Evolutionary conservation across 116 monocot species (phyloP).

Genomic region (Cymodocea nodosa): DNA sequence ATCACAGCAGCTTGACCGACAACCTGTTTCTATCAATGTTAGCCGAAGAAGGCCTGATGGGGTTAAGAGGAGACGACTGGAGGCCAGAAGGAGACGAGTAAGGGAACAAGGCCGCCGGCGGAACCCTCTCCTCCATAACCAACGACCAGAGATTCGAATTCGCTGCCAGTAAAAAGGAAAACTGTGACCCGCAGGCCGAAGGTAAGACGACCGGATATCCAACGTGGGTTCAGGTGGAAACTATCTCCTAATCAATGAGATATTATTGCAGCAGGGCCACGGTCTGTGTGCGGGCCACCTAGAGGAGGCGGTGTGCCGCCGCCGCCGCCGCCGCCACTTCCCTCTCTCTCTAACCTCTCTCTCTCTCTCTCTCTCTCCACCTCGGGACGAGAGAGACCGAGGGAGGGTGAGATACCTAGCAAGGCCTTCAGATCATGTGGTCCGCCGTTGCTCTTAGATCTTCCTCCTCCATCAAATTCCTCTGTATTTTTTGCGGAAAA

Average conservation of each 20-base stretch:
- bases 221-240: neutral
- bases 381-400: neutral
- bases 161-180: neutral
- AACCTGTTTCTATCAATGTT: conserved; percentile 2
- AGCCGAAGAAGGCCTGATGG: neutral
- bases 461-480: no score
- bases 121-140: conserved; percentile 1
- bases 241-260: neutral
- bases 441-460: no score
- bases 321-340: neutral
- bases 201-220: neutral
- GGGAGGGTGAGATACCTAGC: no score
- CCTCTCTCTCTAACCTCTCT: neutral
- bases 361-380: neutral
- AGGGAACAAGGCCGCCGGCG: neutral
- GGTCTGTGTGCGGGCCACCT: neutral
- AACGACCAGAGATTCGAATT: neutral
- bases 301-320: neutral
- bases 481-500: no score
- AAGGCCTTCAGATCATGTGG: no score
- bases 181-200: neutral
- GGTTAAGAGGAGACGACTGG: conserved; percentile 3
- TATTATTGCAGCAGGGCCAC: neutral
- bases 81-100: conserved; percentile 2
- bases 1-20: neutral